Evolutionary conservation across 768 basidiomycete genomes (phyloP), one percentile per base, ranked within the genome.

Genomic region (Suillus discolor): DNA sequence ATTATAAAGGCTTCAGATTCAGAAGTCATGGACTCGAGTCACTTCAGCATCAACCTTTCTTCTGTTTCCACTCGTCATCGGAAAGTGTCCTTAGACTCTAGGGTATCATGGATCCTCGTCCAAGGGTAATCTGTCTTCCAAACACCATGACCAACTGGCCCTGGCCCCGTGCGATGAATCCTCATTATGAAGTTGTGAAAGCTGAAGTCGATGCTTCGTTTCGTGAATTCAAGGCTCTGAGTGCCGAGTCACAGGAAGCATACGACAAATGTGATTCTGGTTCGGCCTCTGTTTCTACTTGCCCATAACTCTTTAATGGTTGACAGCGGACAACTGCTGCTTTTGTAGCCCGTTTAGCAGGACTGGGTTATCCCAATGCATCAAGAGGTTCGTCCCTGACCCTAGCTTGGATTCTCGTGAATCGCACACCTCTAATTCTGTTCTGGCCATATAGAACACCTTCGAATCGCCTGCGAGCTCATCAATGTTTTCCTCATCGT

Each of bases 201-300:
- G 69, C 67, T 1, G 78, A 77, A 61, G 79, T 82, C 1, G 68
- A 75, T 5, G 74, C 71, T 4, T 83, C 83, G 84, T 70, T 76
- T 44, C 73, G 75, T 45, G 59, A 66, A 12, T 82, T 81, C 69
- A 71, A 75, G 3, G 75, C 79, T 1, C 80, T 84, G 65, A 68
- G 66, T 6, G 67, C 74, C 2, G 70, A 73, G n/a, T 72, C 81
- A 0, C 81, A 83, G 66, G 69, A 65, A 11, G 79, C 79, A 1
- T 82, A 84, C 71, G 74, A 83, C 51, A 65, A 57, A 5, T 81
- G 82, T 67, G 77, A 83, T 66, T 81, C 82, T 64, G 76, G 83
- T 79, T 11, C 12, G 64, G 4, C 18, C 28, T 18, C 28, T 31
- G 13, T 25, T 49, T 44, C 25, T 16, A 28, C 44, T 45, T 20